Percentiles rank a stretch among this genome's conserved stretches.
phyloP scores from a whole-genome alignment of 352 stramenopile genomes.

The Pythium periplocum region DNA sequence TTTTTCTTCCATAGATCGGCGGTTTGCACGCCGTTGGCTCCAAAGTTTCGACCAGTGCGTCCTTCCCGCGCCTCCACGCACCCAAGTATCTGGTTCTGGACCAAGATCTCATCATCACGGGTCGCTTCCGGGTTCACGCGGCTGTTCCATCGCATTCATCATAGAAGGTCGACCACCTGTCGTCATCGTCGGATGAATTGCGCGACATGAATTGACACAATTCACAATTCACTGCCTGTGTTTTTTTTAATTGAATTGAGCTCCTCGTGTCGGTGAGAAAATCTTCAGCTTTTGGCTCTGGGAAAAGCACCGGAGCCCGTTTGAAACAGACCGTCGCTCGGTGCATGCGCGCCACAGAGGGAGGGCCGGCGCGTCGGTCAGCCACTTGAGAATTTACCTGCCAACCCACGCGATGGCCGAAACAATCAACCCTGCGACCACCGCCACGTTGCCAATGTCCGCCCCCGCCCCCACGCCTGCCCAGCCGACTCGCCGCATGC shows the following conservation, averaged over 20 bases:
- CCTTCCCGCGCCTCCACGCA: conserved; percentile 31
- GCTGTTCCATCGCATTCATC: no score
- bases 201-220: conserved; percentile 5
- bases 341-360: background rate
- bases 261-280: background rate
- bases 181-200: conserved; percentile 1
- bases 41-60: conserved; percentile 13
- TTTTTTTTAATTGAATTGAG: conserved; percentile 4
- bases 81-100: conserved; percentile 30
- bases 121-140: conserved; percentile 1
- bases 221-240: conserved; percentile 4
- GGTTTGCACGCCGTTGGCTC: conserved; percentile 40
- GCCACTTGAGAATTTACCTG: no score
- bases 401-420: no score
- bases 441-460: no score
- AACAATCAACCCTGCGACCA: no score
- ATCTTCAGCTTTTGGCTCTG: no score
- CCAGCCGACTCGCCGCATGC: no score
- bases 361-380: no score
- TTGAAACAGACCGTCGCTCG: no score
- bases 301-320: no score
- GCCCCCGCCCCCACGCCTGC: no score
- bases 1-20: conserved; percentile 33
- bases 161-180: no score
- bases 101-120: conserved; percentile 45